Percentiles rank a stretch among this genome's conserved stretches.
Conservation (phyloP, 2,329 filamentous ascomycete genomes). For the Cryphonectria radicalis region DNA sequence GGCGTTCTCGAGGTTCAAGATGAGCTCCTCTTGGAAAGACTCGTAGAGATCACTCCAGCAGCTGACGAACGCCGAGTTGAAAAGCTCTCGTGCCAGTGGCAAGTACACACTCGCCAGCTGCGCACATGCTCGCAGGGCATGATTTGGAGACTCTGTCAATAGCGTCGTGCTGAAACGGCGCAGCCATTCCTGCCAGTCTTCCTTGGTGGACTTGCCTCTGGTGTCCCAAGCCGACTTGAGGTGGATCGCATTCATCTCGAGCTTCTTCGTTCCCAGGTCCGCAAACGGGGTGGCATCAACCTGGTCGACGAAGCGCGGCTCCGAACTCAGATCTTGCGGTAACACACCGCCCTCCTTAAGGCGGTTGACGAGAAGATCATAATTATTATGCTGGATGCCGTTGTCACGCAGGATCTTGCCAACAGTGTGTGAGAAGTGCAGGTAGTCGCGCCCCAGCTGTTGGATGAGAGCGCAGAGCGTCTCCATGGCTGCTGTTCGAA, state of each 20-base stretch:
- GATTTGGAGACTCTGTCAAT: slow-evolving; percentile 92
- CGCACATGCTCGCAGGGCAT: slow-evolving; percentile 90
- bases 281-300: slow-evolving; percentile 80
- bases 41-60: slow-evolving; percentile 99
- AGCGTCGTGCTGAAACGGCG: slow-evolving; percentile 94
- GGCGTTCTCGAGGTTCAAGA: slow-evolving; percentile 92
- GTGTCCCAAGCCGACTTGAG: slow-evolving; percentile 97
- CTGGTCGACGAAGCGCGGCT: slow-evolving; percentile 77
- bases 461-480: slow-evolving; percentile 95
- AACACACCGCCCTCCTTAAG: slow-evolving; percentile 91
- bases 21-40: slow-evolving; percentile 94
- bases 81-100: slow-evolving; percentile 88
- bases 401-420: slow-evolving; percentile 82
- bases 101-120: slow-evolving; percentile 89
- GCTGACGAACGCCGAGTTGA: slow-evolving; percentile 98
- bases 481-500: slow-evolving; percentile 85
- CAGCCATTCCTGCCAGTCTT: slow-evolving; percentile 99
- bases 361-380: slow-evolving; percentile 89
- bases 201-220: slow-evolving; percentile 92
- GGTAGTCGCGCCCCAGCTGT: slow-evolving; percentile 92
- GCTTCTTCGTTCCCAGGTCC: slow-evolving; percentile 88
- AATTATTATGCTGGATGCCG: slow-evolving; percentile 87
- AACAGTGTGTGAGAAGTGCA: slow-evolving; percentile 91
- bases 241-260: slow-evolving; percentile 97
- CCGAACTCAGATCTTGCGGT: slow-evolving; percentile 91